Evolutionary conservation across 106 monocot species (phyloP), one percentile per base, ranked within the genome.

Genomic region (Allium fistulosum): DNA sequence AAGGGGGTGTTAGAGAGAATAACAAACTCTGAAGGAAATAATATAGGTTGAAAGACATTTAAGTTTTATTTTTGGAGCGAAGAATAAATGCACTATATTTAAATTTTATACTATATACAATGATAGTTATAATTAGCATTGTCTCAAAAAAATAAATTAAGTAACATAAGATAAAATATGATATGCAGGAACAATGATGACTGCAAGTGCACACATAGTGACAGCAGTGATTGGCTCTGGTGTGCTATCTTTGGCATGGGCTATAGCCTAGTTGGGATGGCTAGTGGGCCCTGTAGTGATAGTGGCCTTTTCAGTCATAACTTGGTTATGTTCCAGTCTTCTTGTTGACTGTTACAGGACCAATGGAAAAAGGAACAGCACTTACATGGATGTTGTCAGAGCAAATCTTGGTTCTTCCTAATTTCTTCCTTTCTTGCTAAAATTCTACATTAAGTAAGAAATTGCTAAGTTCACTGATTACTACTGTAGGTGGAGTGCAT

Each of bases 401-500:
- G 45, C 76, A 11, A 63, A 76, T 55, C 63, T 70, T 47, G 76
- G 76, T 76, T 37, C 57, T 55, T 8, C 11, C 0, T 55, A 12
- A 4, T 55, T 55, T 15, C 53, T 12, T 55, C 2, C 1, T 55
- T 55, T 55, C 6, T 55, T 55, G 53, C 22, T 22, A 0, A 22
- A 22, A 37, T 37, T 37, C 37, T 37, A 37, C 37, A 37, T 37
- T 37, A 37, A 37, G 37, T 37, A 4, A 4, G 37, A 37, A 37
- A 4, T 37, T 37, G 37, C 37, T 37, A 37, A 37, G 1, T 37
- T 37, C n/a, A 37, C 37, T 37, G 37, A 37, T 37, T 37, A 37
- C 37, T 37, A 37, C 37, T 5, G 37, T 37, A 93, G 92, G 92
- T 11, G 83, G 68, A 11, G 11, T 67, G 48, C 76, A 80, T 10